A percentile compares a stretch with the other conserved stretches of the same genome.
These are phyloP conservation scores for Chenopodium berlandieri DNA, from an alignment of 148 eudicot genomes.

Conservation along the genomic window DNA sequence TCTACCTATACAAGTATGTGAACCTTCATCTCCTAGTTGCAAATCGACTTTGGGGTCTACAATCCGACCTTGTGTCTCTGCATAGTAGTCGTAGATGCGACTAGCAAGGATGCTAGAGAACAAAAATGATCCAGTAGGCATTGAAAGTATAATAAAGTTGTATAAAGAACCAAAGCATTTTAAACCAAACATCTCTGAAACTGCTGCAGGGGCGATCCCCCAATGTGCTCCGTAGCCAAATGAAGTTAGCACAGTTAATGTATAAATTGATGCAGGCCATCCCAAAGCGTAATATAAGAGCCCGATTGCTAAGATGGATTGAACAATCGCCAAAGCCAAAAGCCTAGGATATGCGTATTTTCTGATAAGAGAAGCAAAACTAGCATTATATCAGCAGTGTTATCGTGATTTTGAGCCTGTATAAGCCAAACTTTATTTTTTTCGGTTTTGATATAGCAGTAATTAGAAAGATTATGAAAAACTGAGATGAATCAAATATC, in stretches of 20 bases:
- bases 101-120: conserved; percentile 53
- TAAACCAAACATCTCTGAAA: conserved; percentile 58
- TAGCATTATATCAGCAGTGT: not conserved
- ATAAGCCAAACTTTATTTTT: not conserved
- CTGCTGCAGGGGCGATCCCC: conserved; percentile 61
- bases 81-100: conserved; percentile 61
- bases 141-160: conserved; percentile 47
- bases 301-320: conserved; percentile 48
- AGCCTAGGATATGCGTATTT: conserved; percentile 60
- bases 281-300: conserved; percentile 58
- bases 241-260: conserved; percentile 45
- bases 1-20: conserved; percentile 39
- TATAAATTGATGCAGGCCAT: conserved; percentile 49
- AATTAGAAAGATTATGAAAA: no score
- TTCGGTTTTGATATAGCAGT: not conserved
- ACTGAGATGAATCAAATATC: not conserved
- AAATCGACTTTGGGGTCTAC: not conserved
- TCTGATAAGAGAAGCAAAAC: conserved; percentile 28
- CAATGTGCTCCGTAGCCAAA: conserved; percentile 64
- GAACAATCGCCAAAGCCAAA: conserved; percentile 54
- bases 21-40: conserved; percentile 15
- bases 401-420: no score
- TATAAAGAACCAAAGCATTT: conserved; percentile 61
- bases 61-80: conserved; percentile 38
- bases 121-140: conserved; percentile 49